Base-by-base conservation (phyloP, 164 flowering plant genomes). In the Amborella trichopoda region DNA sequence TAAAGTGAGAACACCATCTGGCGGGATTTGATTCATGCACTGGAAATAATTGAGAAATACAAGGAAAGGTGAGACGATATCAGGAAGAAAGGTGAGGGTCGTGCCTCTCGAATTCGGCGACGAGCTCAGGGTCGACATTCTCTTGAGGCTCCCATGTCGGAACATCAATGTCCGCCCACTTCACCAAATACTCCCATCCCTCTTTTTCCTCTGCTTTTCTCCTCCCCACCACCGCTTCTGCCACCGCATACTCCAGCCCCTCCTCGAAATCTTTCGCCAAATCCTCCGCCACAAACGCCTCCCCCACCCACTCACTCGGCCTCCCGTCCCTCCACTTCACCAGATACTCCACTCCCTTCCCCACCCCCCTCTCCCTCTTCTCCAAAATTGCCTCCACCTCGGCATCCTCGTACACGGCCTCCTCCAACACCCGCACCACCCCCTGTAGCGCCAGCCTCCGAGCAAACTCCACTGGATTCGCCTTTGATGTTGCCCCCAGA, bases 61-160 rank as follows among this genome's bases (percentile, higher is more conserved):
- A n/a, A n/a, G n/a, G n/a, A n/a, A n/a, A n/a, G n/a, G n/a, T n/a
- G n/a, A n/a, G n/a, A n/a, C n/a, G n/a, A n/a, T n/a, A n/a, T n/a
- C n/a, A n/a, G n/a, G n/a, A n/a, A n/a, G n/a, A n/a, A n/a, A n/a
- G n/a, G n/a, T n/a, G n/a, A n/a, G n/a, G n/a, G 0, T 17, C 34
- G 21, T 32, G 26, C 18, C 42, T 51, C 63, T 81, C 81, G 69
- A 80, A 87, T 52, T 50, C 76, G 43, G 59, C 65, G 20, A 91
- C 66, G 75, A 91, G 61, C 27, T 68, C 83, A 38, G 83, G 70
- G 58, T 91, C 94, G 41, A 86, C 95, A 48, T 86, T 86, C 59
- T 86, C 94, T 58, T 61, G 73, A 0, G 96, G 95, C 67, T 87
- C 96, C 99, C 99, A 91, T 46, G 99, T 91, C 28, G 83, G 79